phyloP scores from a whole-genome alignment of 768 basidiomycete species.

The Mycena galericulata region DNA sequence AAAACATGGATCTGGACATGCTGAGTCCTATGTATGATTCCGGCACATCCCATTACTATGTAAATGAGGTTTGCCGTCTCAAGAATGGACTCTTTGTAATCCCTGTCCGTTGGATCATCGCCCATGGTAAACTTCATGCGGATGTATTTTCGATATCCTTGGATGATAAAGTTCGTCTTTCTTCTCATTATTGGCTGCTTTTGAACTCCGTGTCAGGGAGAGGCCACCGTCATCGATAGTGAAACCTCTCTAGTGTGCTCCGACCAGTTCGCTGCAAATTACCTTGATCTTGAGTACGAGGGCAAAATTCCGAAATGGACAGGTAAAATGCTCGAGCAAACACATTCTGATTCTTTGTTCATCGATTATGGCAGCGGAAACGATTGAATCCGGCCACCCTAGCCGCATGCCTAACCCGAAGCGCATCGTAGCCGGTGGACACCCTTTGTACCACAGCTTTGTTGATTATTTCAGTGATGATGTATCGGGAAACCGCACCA shows the following conservation, averaged over 20 bases:
- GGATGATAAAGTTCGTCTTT: background rate
- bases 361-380: too few species aligned
- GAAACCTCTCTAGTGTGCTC: background rate
- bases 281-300: background rate
- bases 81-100: background rate
- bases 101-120: constrained; percentile 23
- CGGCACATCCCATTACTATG: constrained; percentile 1
- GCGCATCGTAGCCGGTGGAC: too few species aligned
- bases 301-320: constrained; percentile 5
- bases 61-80: constrained; percentile 11
- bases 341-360: too few species aligned
- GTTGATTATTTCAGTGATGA: too few species aligned
- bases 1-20: constrained; percentile 11
- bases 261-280: background rate
- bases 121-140: background rate
- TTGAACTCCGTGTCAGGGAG: background rate
- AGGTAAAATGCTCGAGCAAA: background rate
- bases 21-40: constrained; percentile 26
- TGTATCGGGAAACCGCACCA: too few species aligned
- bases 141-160: background rate
- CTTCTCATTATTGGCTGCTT: background rate
- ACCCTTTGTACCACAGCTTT: too few species aligned
- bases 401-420: too few species aligned
- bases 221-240: background rate
- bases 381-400: too few species aligned